Conservation (phyloP, 2,329 filamentous ascomycete genomes). For the Cadophora gregata region DNA sequence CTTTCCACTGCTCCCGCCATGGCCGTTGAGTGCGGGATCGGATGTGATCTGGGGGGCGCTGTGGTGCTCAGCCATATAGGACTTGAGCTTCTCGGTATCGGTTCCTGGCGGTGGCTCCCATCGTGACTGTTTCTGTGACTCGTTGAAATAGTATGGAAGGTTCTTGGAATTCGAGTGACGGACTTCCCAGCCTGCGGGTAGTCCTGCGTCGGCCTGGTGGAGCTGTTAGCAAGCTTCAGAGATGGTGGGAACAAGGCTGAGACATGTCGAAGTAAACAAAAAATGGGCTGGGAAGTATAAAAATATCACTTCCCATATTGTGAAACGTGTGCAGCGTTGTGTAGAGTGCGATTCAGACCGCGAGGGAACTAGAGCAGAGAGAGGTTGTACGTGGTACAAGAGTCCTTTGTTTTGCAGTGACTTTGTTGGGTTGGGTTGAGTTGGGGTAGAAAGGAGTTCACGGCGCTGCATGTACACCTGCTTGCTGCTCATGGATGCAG, state of each 20-base stretch:
- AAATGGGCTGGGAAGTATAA: slow-evolving; percentile 8
- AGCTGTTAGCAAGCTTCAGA: slow-evolving; percentile 20
- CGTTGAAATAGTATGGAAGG: slow-evolving; percentile 98
- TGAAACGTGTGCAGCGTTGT: slow-evolving; percentile 24
- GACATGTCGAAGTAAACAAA: slow-evolving; percentile 32
- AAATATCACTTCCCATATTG: slow-evolving; percentile 34
- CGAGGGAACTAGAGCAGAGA: slow-evolving; percentile 21
- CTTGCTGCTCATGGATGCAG: too few relatives aligned
- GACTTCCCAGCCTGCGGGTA: slow-evolving; percentile 91
- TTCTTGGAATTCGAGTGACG: slow-evolving; percentile 98
- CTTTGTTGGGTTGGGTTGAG: not conserved
- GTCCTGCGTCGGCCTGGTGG: slow-evolving; percentile 73
- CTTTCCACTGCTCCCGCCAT: slow-evolving; percentile 68
- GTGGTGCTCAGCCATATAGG: slow-evolving; percentile 91
- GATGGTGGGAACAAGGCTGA: slow-evolving; percentile 21
- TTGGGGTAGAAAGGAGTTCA: not conserved
- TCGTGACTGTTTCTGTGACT: slow-evolving; percentile 81
- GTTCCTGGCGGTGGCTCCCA: slow-evolving; percentile 93
- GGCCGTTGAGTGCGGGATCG: slow-evolving; percentile 43
- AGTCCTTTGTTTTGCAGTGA: slow-evolving; percentile 14
- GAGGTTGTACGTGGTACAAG: slow-evolving; percentile 20
- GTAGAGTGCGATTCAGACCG: slow-evolving; percentile 13
- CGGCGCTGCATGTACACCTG: too few relatives aligned
- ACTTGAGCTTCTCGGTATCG: slow-evolving; percentile 90
- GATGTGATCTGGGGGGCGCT: slow-evolving; percentile 58